Percentiles rank a stretch among this genome's conserved stretches.
Evolutionary conservation across 768 basidiomycete genomes (phyloP).

Genomic region (Fomitopsis serialis): DNA sequence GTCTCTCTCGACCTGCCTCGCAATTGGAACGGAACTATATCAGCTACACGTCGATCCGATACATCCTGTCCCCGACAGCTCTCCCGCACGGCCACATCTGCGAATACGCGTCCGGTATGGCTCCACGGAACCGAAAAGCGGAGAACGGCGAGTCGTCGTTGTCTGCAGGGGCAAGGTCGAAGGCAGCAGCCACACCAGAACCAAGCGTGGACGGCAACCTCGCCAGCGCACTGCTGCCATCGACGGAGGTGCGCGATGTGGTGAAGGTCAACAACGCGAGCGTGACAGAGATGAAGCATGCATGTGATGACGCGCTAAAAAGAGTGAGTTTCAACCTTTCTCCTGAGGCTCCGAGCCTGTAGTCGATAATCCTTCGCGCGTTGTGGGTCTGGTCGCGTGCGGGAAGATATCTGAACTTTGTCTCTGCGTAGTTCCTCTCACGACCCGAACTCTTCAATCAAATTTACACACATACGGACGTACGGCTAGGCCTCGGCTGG

Average conservation of each 20-base stretch:
- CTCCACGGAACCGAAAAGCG: conserved; percentile 15
- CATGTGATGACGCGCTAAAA: conserved; percentile 82
- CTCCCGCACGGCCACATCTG: not conserved
- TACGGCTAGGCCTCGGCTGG: conserved; percentile 86
- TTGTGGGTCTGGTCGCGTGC: not conserved
- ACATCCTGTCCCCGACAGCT: not conserved
- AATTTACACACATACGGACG: conserved; percentile 83
- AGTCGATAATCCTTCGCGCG: not conserved
- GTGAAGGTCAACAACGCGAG: conserved; percentile 50
- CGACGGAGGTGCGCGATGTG: conserved; percentile 25
- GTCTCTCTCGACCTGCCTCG: not conserved
- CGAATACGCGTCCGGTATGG: conserved; percentile 8
- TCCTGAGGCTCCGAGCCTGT: conserved; percentile 9
- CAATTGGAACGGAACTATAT: not conserved
- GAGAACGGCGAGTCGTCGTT: not conserved
- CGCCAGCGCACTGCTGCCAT: conserved; percentile 11
- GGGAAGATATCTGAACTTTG: not conserved
- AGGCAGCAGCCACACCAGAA: not conserved
- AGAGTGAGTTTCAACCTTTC: conserved; percentile 62
- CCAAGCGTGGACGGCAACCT: not conserved
- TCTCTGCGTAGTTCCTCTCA: conserved; percentile 59
- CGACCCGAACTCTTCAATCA: conserved; percentile 81
- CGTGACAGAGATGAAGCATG: conserved; percentile 44
- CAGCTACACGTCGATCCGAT: not conserved
- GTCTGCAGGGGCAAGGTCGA: not conserved